Conservation (phyloP, 768 basidiomycete genomes). For the Daedalea quercina region DNA sequence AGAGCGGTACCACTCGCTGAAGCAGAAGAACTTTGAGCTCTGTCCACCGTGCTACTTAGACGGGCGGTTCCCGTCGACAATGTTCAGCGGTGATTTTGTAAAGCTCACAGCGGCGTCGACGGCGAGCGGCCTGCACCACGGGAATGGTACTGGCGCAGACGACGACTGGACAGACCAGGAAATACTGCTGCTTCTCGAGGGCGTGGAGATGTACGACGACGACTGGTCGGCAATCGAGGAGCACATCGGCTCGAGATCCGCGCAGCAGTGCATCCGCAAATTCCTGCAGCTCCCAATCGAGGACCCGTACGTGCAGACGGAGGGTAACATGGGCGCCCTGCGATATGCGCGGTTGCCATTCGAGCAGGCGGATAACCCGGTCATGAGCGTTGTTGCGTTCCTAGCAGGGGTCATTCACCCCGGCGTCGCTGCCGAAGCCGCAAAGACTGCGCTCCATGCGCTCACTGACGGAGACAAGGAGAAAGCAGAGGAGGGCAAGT, state of each 20-base stretch:
- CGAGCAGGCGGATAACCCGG: constrained; percentile 93
- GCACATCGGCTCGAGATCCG: constrained; percentile 85
- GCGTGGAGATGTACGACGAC: constrained; percentile 96
- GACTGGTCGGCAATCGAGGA: constrained; percentile 93
- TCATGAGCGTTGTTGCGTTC: constrained; percentile 98
- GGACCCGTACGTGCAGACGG: constrained; percentile 80
- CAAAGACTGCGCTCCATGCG: constrained; percentile 82
- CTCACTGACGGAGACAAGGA: constrained; percentile 53
- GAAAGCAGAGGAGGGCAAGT: constrained; percentile 23
- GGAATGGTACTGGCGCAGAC: constrained; percentile 38
- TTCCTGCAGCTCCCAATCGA: constrained; percentile 97
- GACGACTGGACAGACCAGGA: constrained; percentile 91
- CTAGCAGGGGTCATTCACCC: constrained; percentile 89
- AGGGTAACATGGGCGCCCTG: constrained; percentile 70
- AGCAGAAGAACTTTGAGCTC: constrained; percentile 86
- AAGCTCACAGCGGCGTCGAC: constrained; percentile 49
- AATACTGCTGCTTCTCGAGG: constrained; percentile 83
- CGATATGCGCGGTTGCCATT: constrained; percentile 81
- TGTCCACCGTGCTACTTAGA: constrained; percentile 93
- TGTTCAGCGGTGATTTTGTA: constrained; percentile 98
- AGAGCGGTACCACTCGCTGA: constrained; percentile 86
- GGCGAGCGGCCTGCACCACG: constrained; percentile 27
- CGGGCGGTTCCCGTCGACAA: constrained; percentile 91
- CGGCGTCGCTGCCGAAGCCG: constrained; percentile 88
- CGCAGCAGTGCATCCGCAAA: constrained; percentile 92